Base-by-base conservation (phyloP, 495 filamentous ascomycete species). In the Trichoderma orchidacearum region DNA sequence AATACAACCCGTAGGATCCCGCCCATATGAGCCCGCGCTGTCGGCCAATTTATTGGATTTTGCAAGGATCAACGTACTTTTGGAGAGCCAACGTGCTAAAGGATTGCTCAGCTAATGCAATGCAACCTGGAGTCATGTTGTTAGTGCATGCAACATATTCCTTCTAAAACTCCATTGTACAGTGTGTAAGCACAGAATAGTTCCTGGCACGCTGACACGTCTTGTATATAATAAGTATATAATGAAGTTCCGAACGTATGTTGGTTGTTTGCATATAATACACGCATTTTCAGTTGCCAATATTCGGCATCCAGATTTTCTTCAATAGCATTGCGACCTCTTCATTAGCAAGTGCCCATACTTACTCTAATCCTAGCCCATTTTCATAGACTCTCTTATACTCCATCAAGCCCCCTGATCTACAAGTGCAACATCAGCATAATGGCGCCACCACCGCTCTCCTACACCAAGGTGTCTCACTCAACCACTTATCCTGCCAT, bases 401-500 rank as follows among this genome's bases (percentile, higher is more conserved):
- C n/a, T n/a, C n/a, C n/a, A n/a, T n/a, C n/a, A n/a, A n/a, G 17
- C 34, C 9, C 9, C 12, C 17, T 36, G 34, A 36, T n/a, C n/a
- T n/a, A n/a, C n/a, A n/a, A n/a, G n/a, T n/a, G n/a, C n/a, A n/a
- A n/a, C n/a, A n/a, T n/a, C n/a, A n/a, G n/a, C 52, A 54, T 28
- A 54, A 55, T 55, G 54, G 30, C 54, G 18, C 5, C 55, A 30
- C 38, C 55, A 18, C 5, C 5, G 5, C 56, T 30, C 36, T 52
- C 36, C 5, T 61, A 58, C 48, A 61, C 59, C 21, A 54, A 54
- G 21, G 36, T 29, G 45, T 2, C 41, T 11, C 65, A 68, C 57
- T 25, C 57, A 27, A 66, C 72, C 55, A 73, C 73, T 55, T 73
- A 76, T 58, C 64, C 68, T 7, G 63, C 57, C 36, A 75, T 75